A percentile compares a stretch with the other conserved stretches of the same genome.
phyloP scores from a whole-genome alignment of 176 grass and related monocot genomes.

The Carex pumila region DNA sequence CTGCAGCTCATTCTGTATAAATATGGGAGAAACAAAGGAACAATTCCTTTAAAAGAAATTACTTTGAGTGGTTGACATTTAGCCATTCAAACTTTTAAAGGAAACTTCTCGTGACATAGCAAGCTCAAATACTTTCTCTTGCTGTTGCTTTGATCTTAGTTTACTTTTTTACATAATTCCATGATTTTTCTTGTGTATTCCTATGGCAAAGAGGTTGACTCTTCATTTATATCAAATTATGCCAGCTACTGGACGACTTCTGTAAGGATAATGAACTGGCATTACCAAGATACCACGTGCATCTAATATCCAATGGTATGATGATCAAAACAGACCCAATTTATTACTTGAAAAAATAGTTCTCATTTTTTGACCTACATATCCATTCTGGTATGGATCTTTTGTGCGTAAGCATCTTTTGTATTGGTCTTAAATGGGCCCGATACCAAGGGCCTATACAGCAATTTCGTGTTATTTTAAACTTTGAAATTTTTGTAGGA shows the following conservation, averaged over 20 bases:
- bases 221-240: not conserved
- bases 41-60: no score
- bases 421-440: no score
- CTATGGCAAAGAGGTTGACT: not conserved
- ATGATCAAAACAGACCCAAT: not conserved
- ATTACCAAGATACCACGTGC: conserved; percentile 7
- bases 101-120: no score
- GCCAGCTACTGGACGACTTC: conserved; percentile 6
- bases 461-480: not conserved
- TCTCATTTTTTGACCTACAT: not conserved
- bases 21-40: no score
- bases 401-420: no score
- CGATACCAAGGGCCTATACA: not conserved
- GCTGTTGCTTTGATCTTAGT: not conserved
- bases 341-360: not conserved
- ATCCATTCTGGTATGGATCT: no score
- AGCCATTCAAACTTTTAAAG: no score
- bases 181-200: not conserved
- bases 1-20: no score
- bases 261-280: conserved; percentile 19
- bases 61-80: no score
- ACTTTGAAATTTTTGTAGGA: not conserved
- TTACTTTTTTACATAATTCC: not conserved
- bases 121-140: not conserved
- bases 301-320: conserved; percentile 10